A percentile compares a stretch with the other conserved stretches of the same genome.
phyloP scores from a whole-genome alignment of 78 protist genomes.

The Tieghemostelium lacteum region DNA sequence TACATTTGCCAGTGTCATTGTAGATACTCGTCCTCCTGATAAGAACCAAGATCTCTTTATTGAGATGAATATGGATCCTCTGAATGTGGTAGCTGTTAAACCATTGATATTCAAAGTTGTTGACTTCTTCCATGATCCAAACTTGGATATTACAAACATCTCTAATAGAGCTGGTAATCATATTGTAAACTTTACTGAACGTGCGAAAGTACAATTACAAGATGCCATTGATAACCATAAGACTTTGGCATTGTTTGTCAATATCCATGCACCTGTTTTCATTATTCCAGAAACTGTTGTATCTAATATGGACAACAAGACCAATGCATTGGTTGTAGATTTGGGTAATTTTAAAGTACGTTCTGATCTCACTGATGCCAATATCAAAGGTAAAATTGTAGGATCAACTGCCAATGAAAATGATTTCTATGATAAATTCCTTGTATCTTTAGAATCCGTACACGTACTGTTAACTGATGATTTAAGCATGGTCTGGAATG shows the following conservation, averaged over 20 bases:
- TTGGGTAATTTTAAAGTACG: conserved; percentile 65
- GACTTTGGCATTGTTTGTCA: conserved; percentile 41
- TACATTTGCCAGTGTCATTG: conserved; percentile 24
- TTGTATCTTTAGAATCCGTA: conserved; percentile 43
- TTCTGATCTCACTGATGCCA: conserved; percentile 6
- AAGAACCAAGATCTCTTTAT: conserved; percentile 23
- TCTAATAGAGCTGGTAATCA: conserved; percentile 60
- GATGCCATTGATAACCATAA: conserved; percentile 71
- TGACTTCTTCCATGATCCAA: conserved; percentile 42
- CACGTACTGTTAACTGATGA: conserved; percentile 48
- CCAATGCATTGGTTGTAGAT: conserved; percentile 11
- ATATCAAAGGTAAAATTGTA: conserved; percentile 42
- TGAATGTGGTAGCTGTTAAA: conserved; percentile 37
- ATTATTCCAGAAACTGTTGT: conserved; percentile 58
- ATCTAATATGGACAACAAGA: conserved; percentile 1
- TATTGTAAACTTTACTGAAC: conserved; percentile 27
- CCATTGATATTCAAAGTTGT: conserved; percentile 59
- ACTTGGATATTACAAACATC: conserved; percentile 64
- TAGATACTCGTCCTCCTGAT: conserved; percentile 60
- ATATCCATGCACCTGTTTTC: conserved; percentile 73
- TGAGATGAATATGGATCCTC: conserved; percentile 68
- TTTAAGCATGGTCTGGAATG: background rate
- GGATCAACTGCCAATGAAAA: conserved; percentile 1
- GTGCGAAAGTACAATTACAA: conserved; percentile 55
- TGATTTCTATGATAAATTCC: conserved; percentile 71